Evolutionary conservation across 495 filamentous ascomycete species (phyloP).

Genomic region (Terfezia claveryi): DNA sequence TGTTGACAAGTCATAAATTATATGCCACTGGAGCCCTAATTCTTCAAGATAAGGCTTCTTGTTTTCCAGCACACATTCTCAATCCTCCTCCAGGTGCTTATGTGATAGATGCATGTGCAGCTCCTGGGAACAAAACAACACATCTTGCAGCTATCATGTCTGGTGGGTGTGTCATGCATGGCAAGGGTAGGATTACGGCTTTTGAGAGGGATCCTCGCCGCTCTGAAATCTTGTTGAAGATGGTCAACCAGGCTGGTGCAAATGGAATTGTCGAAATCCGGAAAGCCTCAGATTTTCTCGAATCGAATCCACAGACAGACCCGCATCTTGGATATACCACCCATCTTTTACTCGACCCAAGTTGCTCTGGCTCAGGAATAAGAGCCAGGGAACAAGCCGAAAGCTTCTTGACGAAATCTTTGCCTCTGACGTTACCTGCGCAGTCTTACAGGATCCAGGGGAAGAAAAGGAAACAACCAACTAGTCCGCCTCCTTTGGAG

Average conservation of each 20-base stretch:
- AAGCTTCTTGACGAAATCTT: neutral
- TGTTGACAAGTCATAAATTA: constrained; percentile 36
- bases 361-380: constrained; percentile 87
- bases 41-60: constrained; percentile 79
- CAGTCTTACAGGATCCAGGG: too few species aligned
- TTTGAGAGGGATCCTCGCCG: constrained; percentile 48
- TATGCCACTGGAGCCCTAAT: too few species aligned
- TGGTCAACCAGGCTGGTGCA: constrained; percentile 58
- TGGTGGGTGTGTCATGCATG: neutral
- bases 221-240: constrained; percentile 51
- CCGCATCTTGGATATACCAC: constrained; percentile 34
- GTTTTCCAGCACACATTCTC: constrained; percentile 75
- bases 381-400: constrained; percentile 53
- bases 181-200: constrained; percentile 9
- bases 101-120: constrained; percentile 48
- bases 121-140: constrained; percentile 93
- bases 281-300: constrained; percentile 57
- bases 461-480: too few species aligned
- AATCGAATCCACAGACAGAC: constrained; percentile 33
- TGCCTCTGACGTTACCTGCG: neutral
- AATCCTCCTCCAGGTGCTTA: constrained; percentile 35
- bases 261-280: constrained; percentile 39
- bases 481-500: too few species aligned
- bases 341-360: constrained; percentile 68
- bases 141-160: constrained; percentile 41